Base-by-base conservation (phyloP, 2,329 filamentous ascomycete species). In the Myriosclerotinia duriaeana region DNA sequence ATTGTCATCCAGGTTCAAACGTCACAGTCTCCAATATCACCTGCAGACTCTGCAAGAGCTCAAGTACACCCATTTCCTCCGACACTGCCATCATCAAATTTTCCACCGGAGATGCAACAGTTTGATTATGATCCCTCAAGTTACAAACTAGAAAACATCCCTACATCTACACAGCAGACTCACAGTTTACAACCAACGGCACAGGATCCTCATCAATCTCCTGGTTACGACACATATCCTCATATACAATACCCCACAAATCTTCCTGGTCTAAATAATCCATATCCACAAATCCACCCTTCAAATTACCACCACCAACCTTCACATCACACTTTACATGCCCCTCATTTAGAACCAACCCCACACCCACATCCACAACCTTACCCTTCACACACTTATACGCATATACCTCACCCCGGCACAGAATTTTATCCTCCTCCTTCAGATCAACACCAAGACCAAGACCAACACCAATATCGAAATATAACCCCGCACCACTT, bases 371-470 rank as follows among this genome's bases (percentile, higher is more conserved):
- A 52, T 12, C n/a, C 48, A 26, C 48, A 26, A 52, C 6, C 48
- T 26, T 52, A 26, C 22, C 22, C 22, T 9, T 26, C 22, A 26
- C 20, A 56, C 12, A 0, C 52, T 22, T 46, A 46, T 20, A 46
- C 22, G 36, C 38, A 26, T 7, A 38, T 34, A 11, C n/a, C 44
- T 14, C 30, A 60, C n/a, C 58, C 58, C 14, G 58, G 44, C 14
- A 60, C 58, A n/a, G 20, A 30, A 4, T 60, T 20, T 7, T 60
- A 60, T 22, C 44, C 46, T 50, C 38, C 58, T 15, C 34, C 58
- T 58, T 58, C 38, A 38, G 44, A 60, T 12, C 58, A 50, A 38
- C 44, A 60, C 5, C 58, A 38, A 14, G 38, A 40, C 38, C 38
- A 8, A 38, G 44, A 60, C 20, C 58, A 50, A 38, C 44, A 60